Base-by-base conservation (phyloP, 108 stramenopile genomes). In the Cyclostephanos tholiformis region DNA sequence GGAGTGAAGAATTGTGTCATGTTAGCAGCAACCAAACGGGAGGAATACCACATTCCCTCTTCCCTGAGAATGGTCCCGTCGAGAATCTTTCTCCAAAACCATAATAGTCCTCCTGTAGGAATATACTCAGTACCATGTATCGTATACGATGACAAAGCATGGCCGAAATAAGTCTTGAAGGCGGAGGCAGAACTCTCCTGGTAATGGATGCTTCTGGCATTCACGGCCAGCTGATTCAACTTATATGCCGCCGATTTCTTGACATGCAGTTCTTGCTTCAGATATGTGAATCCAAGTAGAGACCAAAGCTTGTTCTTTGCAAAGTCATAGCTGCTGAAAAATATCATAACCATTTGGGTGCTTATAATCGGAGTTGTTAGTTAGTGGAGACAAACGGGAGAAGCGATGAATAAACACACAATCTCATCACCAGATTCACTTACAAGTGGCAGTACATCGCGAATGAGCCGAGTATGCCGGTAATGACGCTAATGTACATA, bases 231-330 rank as follows among this genome's bases (percentile, higher is more conserved):
- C 32, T 58, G 41, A 63, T 76, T 71, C 20, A 76, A 35, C 55
- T 82, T 82, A 30, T 65, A 76, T 14, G 48, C 57, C n/a, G 80
- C 80, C 38, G 80, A 64, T 48, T 82, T 65, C 41, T 82, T 82
- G 56, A 76, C 59, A 17, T 61, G 58, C 35, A 65, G 49, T 7
- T 41, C 41, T 41, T 41, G 41, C 41, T 41, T 41, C 7, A 41
- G 12, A 1, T 3, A 41, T 41, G 41, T 9, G 41, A 41, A 41
- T 41, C 41, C 41, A 12, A 41, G 41, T 9, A 9, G 9, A 9
- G 41, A 41, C 41, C 41, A 41, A 41, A 41, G 41, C 41, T 41
- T 41, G 41, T 12, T 41, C 41, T 41, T 41, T 41, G 7, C 41
- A 41, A 41, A 41, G 41, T 41, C 41, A 41, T 41, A 41, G 41